Conservation (phyloP, 164 flowering plant species). For the Berberis thunbergii region DNA sequence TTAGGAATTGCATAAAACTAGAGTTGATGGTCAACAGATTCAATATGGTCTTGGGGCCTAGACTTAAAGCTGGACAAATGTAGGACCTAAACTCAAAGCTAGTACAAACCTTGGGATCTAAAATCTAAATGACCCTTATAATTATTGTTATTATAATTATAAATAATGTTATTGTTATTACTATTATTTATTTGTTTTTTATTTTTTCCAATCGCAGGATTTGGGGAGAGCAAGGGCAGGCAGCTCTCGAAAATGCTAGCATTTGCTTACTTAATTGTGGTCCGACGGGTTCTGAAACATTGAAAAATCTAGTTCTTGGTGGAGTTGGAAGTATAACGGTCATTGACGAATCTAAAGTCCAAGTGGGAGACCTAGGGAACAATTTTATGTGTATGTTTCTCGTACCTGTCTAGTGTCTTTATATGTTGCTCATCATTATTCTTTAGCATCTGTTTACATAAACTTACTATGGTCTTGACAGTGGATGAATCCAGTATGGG, state of each 20-base stretch:
- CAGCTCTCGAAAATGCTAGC: constrained; percentile 84
- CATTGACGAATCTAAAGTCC: constrained; percentile 87
- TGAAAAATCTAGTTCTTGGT: constrained; percentile 95
- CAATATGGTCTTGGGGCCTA: too few species aligned
- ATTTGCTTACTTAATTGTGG: constrained; percentile 93
- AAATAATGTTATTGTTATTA: too few species aligned
- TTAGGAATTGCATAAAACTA: too few species aligned
- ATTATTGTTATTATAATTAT: too few species aligned
- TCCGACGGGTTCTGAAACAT: constrained; percentile 95
- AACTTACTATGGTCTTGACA: constrained; percentile 19
- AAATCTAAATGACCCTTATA: too few species aligned
- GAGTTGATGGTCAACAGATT: too few species aligned
- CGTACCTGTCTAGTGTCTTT: neutral
- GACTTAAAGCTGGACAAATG: too few species aligned
- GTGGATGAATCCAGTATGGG: constrained; percentile 85
- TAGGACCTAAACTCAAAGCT: too few species aligned
- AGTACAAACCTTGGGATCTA: too few species aligned
- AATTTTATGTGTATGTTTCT: constrained; percentile 70
- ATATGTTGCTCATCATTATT: neutral
- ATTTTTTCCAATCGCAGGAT: constrained; percentile 38
- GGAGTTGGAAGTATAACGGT: constrained; percentile 93
- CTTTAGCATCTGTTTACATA: neutral
- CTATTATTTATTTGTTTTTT: neutral
- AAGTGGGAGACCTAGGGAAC: constrained; percentile 82
- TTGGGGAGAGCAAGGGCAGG: constrained; percentile 98